phyloP scores from a whole-genome alignment of 2,329 filamentous ascomycete genomes.

The Aspergillus felis region DNA sequence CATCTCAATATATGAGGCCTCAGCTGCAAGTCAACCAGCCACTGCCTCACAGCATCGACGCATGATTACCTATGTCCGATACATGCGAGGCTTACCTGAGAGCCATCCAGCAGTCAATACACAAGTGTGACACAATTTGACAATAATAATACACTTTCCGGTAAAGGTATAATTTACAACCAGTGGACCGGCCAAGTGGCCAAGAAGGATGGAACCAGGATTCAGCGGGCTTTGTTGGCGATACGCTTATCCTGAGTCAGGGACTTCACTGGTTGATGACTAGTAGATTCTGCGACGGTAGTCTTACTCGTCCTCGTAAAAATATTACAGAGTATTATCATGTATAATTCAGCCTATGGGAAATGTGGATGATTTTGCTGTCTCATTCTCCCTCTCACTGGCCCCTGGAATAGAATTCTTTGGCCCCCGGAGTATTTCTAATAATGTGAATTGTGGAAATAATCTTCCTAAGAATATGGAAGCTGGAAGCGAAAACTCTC shows the following conservation, averaged over 20 bases:
- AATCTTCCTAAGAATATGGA: neutral
- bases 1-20: neutral
- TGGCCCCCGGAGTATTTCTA: too few relatives aligned
- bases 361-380: neutral
- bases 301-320: neutral
- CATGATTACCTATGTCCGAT: too few relatives aligned
- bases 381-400: neutral
- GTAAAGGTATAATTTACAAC: neutral
- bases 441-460: neutral
- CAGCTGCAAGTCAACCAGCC: neutral
- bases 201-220: constrained; percentile 21
- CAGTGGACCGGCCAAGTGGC: constrained; percentile 19
- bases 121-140: neutral
- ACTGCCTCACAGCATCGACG: neutral
- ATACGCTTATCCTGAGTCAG: constrained; percentile 28
- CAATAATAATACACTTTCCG: neutral
- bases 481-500: neutral
- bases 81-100: neutral
- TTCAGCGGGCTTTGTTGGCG: constrained; percentile 28
- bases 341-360: neutral
- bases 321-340: neutral
- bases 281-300: neutral
- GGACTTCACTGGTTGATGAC: neutral
- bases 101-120: neutral
- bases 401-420: neutral